Evolutionary conservation across 2,329 filamentous ascomycete species (phyloP).

Genomic region (Fusarium nygamai): DNA sequence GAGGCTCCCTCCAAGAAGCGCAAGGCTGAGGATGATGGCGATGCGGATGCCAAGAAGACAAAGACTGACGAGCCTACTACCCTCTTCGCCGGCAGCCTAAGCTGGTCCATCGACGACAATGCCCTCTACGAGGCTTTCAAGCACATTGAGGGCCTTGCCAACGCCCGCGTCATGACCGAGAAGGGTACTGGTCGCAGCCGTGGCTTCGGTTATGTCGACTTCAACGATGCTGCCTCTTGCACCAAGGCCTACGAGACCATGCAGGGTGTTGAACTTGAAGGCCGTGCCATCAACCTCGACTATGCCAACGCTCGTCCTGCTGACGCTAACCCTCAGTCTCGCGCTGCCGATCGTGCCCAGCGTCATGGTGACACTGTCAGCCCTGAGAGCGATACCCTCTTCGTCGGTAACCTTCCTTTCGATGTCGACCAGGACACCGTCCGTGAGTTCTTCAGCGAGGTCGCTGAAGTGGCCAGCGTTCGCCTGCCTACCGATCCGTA

Average conservation of each 20-base stretch:
- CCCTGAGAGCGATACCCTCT: conserved; percentile 86
- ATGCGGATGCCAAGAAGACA: conserved; percentile 70
- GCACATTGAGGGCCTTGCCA: conserved; percentile 75
- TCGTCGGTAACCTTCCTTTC: conserved; percentile 91
- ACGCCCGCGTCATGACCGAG: conserved; percentile 85
- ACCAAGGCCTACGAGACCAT: conserved; percentile 78
- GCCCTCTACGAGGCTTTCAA: conserved; percentile 84
- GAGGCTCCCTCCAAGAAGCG: conserved; percentile 58
- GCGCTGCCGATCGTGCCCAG: conserved; percentile 71
- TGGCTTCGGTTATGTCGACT: conserved; percentile 95
- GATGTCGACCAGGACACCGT: conserved; percentile 81
- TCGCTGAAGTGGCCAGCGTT: conserved; percentile 78
- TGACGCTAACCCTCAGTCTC: conserved; percentile 61
- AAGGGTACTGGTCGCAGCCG: conserved; percentile 83
- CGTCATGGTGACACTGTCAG: conserved; percentile 83
- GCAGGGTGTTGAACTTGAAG: conserved; percentile 78
- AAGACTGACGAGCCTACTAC: conserved; percentile 70
- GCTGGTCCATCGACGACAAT: conserved; percentile 90
- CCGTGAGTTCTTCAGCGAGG: conserved; percentile 76
- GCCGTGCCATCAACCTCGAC: conserved; percentile 80
- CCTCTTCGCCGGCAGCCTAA: conserved; percentile 89
- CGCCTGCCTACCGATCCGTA: conserved; percentile 87
- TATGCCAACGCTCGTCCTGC: conserved; percentile 75
- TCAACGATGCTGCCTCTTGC: conserved; percentile 72
- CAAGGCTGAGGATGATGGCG: conserved; percentile 60